Evolutionary conservation across 1,284 basidiomycete genomes (phyloP).

Genomic region (Bjerkandera adusta): DNA sequence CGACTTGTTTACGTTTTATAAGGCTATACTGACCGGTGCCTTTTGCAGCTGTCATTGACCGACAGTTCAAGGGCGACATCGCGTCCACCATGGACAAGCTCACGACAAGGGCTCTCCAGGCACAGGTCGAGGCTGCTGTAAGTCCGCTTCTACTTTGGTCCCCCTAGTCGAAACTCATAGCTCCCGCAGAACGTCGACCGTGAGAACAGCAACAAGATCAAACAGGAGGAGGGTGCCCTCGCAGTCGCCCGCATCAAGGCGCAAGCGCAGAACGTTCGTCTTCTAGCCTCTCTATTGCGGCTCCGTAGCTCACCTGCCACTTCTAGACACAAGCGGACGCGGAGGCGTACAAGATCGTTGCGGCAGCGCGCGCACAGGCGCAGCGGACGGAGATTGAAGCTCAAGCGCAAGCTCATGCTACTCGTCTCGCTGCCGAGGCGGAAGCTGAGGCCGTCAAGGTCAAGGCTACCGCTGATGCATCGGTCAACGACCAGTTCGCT

Average conservation of each 20-base stretch:
- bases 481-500: slow-evolving; percentile 64
- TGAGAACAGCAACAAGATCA: slow-evolving; percentile 82
- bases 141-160: slow-evolving; percentile 19
- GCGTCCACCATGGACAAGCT: slow-evolving; percentile 81
- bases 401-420: slow-evolving; percentile 70
- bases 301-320: background rate
- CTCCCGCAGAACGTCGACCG: slow-evolving; percentile 68
- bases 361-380: slow-evolving; percentile 73
- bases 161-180: background rate
- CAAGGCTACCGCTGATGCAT: slow-evolving; percentile 60
- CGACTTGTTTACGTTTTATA: background rate
- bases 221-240: slow-evolving; percentile 76
- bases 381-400: slow-evolving; percentile 70
- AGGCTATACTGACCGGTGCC: background rate
- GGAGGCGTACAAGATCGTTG: slow-evolving; percentile 68
- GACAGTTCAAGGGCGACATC: slow-evolving; percentile 81
- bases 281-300: slow-evolving; percentile 1
- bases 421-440: slow-evolving; percentile 65
- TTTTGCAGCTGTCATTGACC: slow-evolving; percentile 68
- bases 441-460: slow-evolving; percentile 68
- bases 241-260: slow-evolving; percentile 75
- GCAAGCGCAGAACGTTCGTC: slow-evolving; percentile 54
- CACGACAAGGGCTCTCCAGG: slow-evolving; percentile 76
- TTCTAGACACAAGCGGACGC: slow-evolving; percentile 65
- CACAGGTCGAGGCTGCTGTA: slow-evolving; percentile 81